Percentiles rank a stretch among this genome's conserved stretches.
Evolutionary conservation across 1,139 yeast genomes (phyloP).

Genomic region (Candida glucosophila): DNA sequence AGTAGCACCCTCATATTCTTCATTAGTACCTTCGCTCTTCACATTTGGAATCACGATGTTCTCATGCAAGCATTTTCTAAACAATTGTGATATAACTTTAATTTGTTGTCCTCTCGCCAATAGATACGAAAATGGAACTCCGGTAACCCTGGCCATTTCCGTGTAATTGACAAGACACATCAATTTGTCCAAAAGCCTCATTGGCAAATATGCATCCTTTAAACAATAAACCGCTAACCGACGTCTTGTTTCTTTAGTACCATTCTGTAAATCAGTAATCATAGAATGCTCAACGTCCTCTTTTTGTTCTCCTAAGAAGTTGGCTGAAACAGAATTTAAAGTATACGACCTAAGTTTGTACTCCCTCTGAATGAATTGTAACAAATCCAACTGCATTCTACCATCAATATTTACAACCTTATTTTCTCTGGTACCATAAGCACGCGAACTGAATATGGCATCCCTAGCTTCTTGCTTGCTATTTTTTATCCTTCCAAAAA

Average conservation of each 20-base stretch:
- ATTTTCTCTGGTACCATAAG: conserved; percentile 93
- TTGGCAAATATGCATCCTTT: conserved; percentile 90
- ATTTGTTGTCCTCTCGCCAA: conserved; percentile 94
- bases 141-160: conserved; percentile 99
- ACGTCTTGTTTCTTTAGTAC: conserved; percentile 85
- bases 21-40: conserved; percentile 73
- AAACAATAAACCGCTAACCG: conserved; percentile 94
- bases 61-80: conserved; percentile 80
- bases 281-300: conserved; percentile 98
- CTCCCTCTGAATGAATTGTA: conserved; percentile 91
- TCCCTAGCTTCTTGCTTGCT: conserved; percentile 74
- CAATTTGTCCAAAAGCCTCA: conserved; percentile 78
- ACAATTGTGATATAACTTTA: conserved; percentile 90
- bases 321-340: conserved; percentile 90
- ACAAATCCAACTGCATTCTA: conserved; percentile 85
- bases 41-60: conserved; percentile 87
- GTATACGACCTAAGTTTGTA: conserved; percentile 92
- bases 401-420: conserved; percentile 92
- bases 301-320: conserved; percentile 89
- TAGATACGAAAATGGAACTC: conserved; percentile 91
- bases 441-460: conserved; percentile 83
- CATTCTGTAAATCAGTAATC: conserved; percentile 90
- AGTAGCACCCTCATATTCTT: conserved; percentile 98
- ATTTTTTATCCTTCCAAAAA: conserved; percentile 65
- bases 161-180: conserved; percentile 97